A percentile compares a stretch with the other conserved stretches of the same genome.
Conservation (phyloP, 2,329 filamentous ascomycete species). For the Camillea tinctor region DNA sequence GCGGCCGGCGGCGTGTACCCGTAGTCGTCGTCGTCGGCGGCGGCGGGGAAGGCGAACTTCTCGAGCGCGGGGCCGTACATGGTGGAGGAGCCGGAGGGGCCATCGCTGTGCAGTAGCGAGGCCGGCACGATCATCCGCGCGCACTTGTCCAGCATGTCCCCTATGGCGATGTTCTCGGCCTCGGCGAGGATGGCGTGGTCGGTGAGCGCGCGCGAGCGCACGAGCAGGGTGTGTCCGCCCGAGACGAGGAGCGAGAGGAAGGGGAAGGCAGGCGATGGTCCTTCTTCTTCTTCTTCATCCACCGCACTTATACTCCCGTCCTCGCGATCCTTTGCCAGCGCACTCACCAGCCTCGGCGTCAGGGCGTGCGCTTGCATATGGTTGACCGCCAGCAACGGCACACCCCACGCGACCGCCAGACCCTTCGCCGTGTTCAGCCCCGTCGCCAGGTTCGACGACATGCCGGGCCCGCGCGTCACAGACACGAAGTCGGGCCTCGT, state of each 20-base stretch:
- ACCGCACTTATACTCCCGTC: background rate
- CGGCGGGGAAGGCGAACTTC: slow-evolving; percentile 69
- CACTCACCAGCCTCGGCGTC: slow-evolving; percentile 74
- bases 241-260: slow-evolving; percentile 88
- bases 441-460: slow-evolving; percentile 73
- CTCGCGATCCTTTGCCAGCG: slow-evolving; percentile 43
- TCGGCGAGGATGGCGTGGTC: slow-evolving; percentile 72
- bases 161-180: slow-evolving; percentile 80
- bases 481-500: slow-evolving; percentile 77
- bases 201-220: slow-evolving; percentile 67
- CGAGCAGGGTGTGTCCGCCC: slow-evolving; percentile 86
- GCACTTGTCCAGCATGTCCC: slow-evolving; percentile 85
- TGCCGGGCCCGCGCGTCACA: slow-evolving; percentile 87
- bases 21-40: slow-evolving; percentile 37
- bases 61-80: slow-evolving; percentile 84
- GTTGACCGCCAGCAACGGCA: slow-evolving; percentile 82
- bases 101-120: slow-evolving; percentile 4
- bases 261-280: slow-evolving; percentile 62
- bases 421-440: slow-evolving; percentile 87
- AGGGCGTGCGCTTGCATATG: slow-evolving; percentile 98
- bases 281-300: background rate
- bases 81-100: slow-evolving; percentile 57
- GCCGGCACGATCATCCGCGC: slow-evolving; percentile 73
- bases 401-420: slow-evolving; percentile 76
- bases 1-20: slow-evolving; percentile 57